Evolutionary conservation across 192 early-diverging fungal genomes (phyloP).

Genomic region (Oehlia diaphana): DNA sequence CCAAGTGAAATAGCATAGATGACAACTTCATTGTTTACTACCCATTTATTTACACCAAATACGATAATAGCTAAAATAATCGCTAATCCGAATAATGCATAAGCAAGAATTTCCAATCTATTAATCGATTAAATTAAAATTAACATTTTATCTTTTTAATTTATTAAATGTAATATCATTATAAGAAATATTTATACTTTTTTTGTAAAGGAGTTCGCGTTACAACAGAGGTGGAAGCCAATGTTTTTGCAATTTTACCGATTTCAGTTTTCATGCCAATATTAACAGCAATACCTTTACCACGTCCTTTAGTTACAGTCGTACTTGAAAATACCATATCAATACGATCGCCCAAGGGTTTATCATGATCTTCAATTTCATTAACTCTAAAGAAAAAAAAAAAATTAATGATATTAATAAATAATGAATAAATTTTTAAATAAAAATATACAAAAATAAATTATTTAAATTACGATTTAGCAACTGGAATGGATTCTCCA

Average conservation of each 20-base stretch:
- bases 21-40: constrained; percentile 56
- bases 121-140: background rate
- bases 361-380: constrained; percentile 64
- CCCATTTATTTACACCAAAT: constrained; percentile 72
- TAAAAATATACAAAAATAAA: too few species aligned
- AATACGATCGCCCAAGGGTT: constrained; percentile 88
- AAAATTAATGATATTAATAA: too few species aligned
- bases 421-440: background rate
- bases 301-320: constrained; percentile 84
- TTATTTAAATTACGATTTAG: constrained; percentile 54
- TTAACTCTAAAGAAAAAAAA: constrained; percentile 35
- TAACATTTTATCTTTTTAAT: too few species aligned
- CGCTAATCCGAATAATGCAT: constrained; percentile 64
- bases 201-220: constrained; percentile 67
- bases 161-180: too few species aligned
- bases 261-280: constrained; percentile 90
- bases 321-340: constrained; percentile 92
- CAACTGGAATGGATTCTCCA: constrained; percentile 83
- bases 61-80: constrained; percentile 77
- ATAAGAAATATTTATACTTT: constrained; percentile 17
- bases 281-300: constrained; percentile 83
- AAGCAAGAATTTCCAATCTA: constrained; percentile 72
- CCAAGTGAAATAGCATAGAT: constrained; percentile 83
- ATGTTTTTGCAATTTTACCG: constrained; percentile 85
- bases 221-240: constrained; percentile 57